Conservation (phyloP, 2,329 filamentous ascomycete species). For the Hymenotorrendiella dingleyae region DNA sequence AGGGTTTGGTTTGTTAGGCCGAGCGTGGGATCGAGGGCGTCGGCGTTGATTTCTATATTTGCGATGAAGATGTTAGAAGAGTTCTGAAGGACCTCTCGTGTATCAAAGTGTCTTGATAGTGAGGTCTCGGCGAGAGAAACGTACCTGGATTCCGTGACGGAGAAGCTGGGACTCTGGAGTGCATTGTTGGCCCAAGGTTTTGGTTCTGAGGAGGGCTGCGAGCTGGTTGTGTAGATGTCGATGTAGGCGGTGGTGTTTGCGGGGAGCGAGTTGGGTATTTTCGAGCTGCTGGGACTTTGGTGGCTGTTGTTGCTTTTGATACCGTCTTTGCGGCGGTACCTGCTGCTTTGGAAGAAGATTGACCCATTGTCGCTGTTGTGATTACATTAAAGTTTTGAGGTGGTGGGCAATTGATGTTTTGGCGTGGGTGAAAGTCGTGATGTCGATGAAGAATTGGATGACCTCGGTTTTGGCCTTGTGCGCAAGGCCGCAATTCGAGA, state of each 20-base stretch:
- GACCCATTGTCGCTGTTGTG: conserved; percentile 18
- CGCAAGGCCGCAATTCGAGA: conserved; percentile 1
- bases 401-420: not conserved
- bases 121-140: no score
- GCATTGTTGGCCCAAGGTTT: conserved; percentile 6
- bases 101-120: no score
- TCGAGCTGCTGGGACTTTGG: conserved; percentile 15
- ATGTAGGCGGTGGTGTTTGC: conserved; percentile 5
- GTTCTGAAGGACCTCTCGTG: no score
- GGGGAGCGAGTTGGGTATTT: conserved; percentile 28
- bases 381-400: not conserved
- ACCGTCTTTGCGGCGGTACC: conserved; percentile 7
- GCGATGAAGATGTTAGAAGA: no score
- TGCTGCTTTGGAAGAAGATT: conserved; percentile 24
- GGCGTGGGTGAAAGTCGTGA: not conserved
- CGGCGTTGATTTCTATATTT: no score
- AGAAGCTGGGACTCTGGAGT: conserved; percentile 9
- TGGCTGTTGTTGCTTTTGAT: conserved; percentile 14
- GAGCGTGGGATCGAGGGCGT: no score
- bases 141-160: conserved; percentile 12
- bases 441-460: not conserved
- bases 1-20: conserved; percentile 13
- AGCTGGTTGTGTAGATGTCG: conserved; percentile 5
- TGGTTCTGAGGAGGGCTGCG: not conserved
- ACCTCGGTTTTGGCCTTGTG: conserved; percentile 1